Percentiles rank a stretch among this genome's conserved stretches.
phyloP scores from a whole-genome alignment of 2,329 filamentous ascomycete species.

The Sodiomyces alkalinus region DNA sequence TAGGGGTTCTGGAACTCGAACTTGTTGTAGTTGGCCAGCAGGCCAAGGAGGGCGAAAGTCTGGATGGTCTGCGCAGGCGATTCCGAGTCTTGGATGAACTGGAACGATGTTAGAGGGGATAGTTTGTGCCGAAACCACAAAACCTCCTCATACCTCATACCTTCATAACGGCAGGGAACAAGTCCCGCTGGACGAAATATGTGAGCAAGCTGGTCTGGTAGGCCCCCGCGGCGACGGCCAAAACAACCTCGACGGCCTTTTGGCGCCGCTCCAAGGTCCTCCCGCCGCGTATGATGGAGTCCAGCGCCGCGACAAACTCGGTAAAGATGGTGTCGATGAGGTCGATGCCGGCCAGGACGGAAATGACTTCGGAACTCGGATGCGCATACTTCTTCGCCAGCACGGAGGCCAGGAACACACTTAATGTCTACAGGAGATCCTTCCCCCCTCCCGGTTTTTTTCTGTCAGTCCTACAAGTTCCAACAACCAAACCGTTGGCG shows the following conservation, averaged over 20 bases:
- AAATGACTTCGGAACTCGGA: conserved; percentile 87
- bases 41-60: conserved; percentile 69
- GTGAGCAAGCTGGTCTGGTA: conserved; percentile 90
- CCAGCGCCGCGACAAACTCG: conserved; percentile 72
- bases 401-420: conserved; percentile 69
- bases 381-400: conserved; percentile 87
- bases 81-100: conserved; percentile 74
- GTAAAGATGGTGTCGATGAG: conserved; percentile 76
- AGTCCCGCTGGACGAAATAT: conserved; percentile 86
- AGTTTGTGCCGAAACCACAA: too few species aligned
- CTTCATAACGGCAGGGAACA: conserved; percentile 93
- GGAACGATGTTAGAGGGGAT: neutral
- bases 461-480: too few species aligned
- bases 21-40: conserved; percentile 96
- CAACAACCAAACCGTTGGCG: too few species aligned
- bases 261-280: conserved; percentile 59
- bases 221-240: conserved; percentile 80
- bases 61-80: conserved; percentile 47
- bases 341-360: conserved; percentile 76
- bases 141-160: conserved; percentile 25
- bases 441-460: too few species aligned
- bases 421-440: conserved; percentile 52
- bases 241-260: conserved; percentile 66
- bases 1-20: conserved; percentile 98
- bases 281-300: conserved; percentile 68